Evolutionary conservation across 108 stramenopile species (phyloP), one percentile per base, ranked within the genome.

Genomic region (Cyclotella cryptica): DNA sequence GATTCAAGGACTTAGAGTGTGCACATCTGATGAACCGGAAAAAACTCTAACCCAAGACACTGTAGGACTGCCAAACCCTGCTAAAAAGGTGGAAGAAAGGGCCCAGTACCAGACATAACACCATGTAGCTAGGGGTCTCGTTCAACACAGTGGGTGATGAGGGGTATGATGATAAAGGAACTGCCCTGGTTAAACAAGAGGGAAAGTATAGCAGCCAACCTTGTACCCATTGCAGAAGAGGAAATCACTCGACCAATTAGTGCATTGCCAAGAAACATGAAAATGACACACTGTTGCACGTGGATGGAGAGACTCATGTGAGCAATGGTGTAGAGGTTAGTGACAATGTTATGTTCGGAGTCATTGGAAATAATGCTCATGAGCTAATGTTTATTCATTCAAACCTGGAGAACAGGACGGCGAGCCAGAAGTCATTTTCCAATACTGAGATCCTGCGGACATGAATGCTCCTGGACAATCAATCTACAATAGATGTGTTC

Each of bases 401-500:
- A 6, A 6, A 35, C 6, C 4, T 35, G 4, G 6, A 6, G 4
- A 2, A 59, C 22, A 27, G 21, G 21, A 59, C 58, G 9, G 14
- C 3, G 24, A 59, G 5, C 26, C 26, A 1, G 13, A 59, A 26
- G 58, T 59, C 28, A 22, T 59, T 3, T 59, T 59, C 26, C 26
- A 59, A 59, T 4, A 27, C 24, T 6, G 49, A 29, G 0, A 69
- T 76, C 3, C 54, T 66, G 8, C 17, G 15, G 3, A 46, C 22
- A n/a, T 78, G 69, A 79, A 74, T 85, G 0, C 65, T 85, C 2
- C 35, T 35, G 4, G 83, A 87, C 54, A 84, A 47, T 55, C 86
- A 87, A 58, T 81, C 83, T 0, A 74, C 83, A 12, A 65, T 77
- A n/a, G 75, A 87, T 59, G 75, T 87, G 0, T 80, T 87, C 43